Percentiles rank a stretch among this genome's conserved stretches.
Evolutionary conservation across 148 eudicot species (phyloP).

Genomic region (Rhododendron williamsianum): DNA sequence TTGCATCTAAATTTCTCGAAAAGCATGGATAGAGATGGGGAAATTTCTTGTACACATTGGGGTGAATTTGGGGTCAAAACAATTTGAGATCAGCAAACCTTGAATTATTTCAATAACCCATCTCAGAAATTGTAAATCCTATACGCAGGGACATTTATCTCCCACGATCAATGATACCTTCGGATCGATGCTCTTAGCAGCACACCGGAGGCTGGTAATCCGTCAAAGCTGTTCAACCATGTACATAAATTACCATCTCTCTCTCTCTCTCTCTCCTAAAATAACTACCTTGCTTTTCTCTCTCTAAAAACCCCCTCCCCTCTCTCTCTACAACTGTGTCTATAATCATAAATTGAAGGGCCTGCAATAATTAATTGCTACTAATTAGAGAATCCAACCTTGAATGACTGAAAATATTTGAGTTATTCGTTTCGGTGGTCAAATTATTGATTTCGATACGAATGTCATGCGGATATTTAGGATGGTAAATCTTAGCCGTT

Average conservation of each 20-base stretch:
- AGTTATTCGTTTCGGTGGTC: neutral
- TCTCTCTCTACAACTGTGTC: neutral
- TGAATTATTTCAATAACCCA: neutral
- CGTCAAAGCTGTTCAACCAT: conserved; percentile 31
- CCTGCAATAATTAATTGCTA: neutral
- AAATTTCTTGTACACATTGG: neutral
- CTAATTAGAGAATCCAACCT: neutral
- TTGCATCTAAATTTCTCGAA: neutral
- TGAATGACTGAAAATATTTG: neutral
- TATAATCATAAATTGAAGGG: neutral
- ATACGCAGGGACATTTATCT: neutral
- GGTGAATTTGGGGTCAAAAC: neutral
- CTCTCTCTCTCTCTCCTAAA: conserved; percentile 12
- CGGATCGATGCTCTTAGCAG: conserved; percentile 49
- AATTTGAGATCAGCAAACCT: conserved; percentile 9
- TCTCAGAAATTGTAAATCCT: neutral
- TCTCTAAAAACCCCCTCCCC: neutral
- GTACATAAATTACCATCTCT: conserved; percentile 18
- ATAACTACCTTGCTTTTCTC: conserved; percentile 9
- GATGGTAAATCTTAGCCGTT: neutral
- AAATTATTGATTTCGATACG: neutral
- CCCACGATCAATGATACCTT: conserved; percentile 33
- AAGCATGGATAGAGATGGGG: neutral
- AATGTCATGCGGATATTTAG: neutral
- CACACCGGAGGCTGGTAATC: conserved; percentile 64